Conservation (phyloP, 352 stramenopile species). For the Phytophthora citrophthora region DNA sequence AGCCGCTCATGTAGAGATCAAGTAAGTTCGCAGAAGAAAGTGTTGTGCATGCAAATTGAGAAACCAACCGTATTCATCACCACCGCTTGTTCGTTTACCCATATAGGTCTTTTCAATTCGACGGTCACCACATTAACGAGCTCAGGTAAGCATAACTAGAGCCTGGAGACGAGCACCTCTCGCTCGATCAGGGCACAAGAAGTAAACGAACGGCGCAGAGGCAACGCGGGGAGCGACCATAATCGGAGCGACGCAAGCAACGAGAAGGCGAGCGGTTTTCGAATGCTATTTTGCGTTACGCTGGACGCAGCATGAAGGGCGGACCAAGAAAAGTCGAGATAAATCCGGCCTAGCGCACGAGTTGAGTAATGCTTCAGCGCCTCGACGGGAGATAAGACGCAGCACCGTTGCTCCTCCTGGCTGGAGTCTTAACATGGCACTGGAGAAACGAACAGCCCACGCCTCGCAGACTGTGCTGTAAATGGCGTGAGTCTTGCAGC, state of each 20-base stretch:
- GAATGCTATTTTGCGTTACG: conserved; percentile 22
- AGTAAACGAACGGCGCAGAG: background rate
- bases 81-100: conserved; percentile 5
- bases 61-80: conserved; percentile 17
- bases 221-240: no score
- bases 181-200: background rate
- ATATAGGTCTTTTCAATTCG: background rate
- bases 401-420: conserved; percentile 14
- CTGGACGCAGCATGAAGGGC: conserved; percentile 13
- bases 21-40: conserved; percentile 11
- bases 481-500: conserved; percentile 21
- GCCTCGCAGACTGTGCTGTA: conserved; percentile 11
- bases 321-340: conserved; percentile 25
- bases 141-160: no score
- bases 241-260: background rate
- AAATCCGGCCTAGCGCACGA: conserved; percentile 22
- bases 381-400: conserved; percentile 25
- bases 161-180: no score
- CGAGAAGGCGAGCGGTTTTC: conserved; percentile 13
- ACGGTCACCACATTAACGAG: background rate
- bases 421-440: conserved; percentile 31
- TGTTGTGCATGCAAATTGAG: conserved; percentile 21
- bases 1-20: conserved; percentile 34
- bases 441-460: conserved; percentile 26
- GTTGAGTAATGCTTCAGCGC: background rate